Conservation (phyloP, 2,329 filamentous ascomycete species). For the Lachnum nothofagi region DNA sequence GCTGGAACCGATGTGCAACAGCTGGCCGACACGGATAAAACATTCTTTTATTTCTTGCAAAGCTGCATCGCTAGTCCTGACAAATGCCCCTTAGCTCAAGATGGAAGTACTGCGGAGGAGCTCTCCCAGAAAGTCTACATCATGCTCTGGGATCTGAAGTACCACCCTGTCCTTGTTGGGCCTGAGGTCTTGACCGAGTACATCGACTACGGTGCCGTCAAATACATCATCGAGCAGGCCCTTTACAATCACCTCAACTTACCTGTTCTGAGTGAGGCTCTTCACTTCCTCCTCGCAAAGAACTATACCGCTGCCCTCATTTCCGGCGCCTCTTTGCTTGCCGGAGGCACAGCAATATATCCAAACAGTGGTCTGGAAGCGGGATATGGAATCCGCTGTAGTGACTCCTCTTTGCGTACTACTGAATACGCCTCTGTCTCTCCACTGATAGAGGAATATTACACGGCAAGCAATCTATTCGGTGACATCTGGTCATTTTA, state of each 20-base stretch:
- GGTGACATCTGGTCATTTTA: no score
- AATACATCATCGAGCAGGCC: neutral
- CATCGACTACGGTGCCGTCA: constrained; percentile 3
- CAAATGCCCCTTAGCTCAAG: constrained; percentile 3
- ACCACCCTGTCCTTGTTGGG: constrained; percentile 2
- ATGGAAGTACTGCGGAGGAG: constrained; percentile 1
- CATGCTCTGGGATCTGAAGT: constrained; percentile 5
- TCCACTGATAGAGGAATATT: no score
- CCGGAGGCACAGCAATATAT: no score
- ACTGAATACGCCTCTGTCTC: no score
- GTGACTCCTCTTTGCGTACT: no score
- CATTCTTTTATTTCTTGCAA: constrained; percentile 5
- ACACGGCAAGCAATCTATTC: no score
- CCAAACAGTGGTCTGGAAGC: no score
- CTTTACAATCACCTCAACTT: neutral
- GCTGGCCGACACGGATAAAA: constrained; percentile 3
- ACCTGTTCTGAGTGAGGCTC: neutral
- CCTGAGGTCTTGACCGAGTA: no score
- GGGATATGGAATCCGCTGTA: no score
- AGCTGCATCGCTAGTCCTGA: constrained; percentile 2
- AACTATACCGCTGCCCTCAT: no score
- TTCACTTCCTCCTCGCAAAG: neutral
- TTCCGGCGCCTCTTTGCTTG: no score
- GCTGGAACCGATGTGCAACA: constrained; percentile 10
- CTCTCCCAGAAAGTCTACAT: constrained; percentile 3